Evolutionary conservation across 345 rosid genomes (phyloP).

Genomic region (Rhizophora apiculata): DNA sequence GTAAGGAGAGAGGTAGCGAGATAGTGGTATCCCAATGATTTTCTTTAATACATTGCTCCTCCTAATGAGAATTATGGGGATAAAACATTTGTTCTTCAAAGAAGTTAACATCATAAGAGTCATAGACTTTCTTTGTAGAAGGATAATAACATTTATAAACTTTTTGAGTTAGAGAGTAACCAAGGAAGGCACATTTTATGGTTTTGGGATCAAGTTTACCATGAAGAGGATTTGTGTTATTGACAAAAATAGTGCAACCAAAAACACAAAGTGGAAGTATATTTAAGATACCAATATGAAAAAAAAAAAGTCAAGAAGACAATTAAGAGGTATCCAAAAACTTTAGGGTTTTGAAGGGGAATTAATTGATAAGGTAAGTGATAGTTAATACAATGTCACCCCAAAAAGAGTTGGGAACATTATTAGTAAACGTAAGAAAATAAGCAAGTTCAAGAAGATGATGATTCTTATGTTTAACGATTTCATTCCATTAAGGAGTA

Average conservation of each 20-base stretch:
- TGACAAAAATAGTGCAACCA: background rate
- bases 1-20: background rate
- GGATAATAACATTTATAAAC: background rate
- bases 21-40: background rate
- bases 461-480: background rate
- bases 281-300: background rate
- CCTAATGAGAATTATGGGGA: background rate
- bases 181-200: background rate
- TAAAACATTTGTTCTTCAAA: background rate
- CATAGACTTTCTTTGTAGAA: background rate
- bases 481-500: background rate
- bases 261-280: background rate
- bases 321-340: background rate
- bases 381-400: background rate
- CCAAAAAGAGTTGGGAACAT: background rate
- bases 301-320: background rate
- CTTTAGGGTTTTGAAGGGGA: background rate
- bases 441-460: background rate
- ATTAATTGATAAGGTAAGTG: background rate
- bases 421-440: background rate
- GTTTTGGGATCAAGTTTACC: background rate
- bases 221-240: background rate
- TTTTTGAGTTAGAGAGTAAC: background rate
- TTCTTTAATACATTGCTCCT: background rate
- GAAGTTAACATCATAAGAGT: background rate